Evolutionary conservation across 140 eudicot species (phyloP), one percentile per base, ranked within the genome.

Genomic region (Anethum foeniculum): DNA sequence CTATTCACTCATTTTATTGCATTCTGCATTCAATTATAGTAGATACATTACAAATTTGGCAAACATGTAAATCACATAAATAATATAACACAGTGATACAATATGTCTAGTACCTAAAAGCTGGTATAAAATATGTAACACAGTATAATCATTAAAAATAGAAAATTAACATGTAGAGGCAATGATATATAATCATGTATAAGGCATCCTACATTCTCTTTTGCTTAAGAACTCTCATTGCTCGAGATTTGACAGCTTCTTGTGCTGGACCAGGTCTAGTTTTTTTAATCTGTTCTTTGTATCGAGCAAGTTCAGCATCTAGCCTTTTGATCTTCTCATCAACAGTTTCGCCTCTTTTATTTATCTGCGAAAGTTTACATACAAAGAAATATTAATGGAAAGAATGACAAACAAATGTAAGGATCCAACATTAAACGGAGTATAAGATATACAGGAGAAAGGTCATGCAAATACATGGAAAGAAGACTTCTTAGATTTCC

Each of bases 221-320:
- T 83, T 95, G 99, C 77, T 90, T 92, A 44, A 95, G 97, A 76
- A 95, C 93, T 85, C 97, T 88, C 97, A 92, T 92, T 71, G 99
- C 99, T 77, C 99, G 92, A 85, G 97, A 96, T 81, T 95, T 95
- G 6, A 95, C 97, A 77, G 97, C 96, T 82, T 95, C 99, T 85
- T 95, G 99, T 54, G 97, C 99, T 36, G 97, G 97, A 72, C 99
- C 99, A 32, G 99, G 99, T 74, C 99, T 89, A 47, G 97, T 95
- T 87, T 86, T 95, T 87, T 95, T 92, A 60, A 95, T 85, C 85
- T 95, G 99, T 80, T 95, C 99, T 83, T 87, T 95, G 79, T 90
- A 95, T 86, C 91, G 86, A 80, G 93, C 86, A 73, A 95, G 93
- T 87, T 94, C 98, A 79, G 82, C 88, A 85, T 94, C 98, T 49